phyloP scores from a whole-genome alignment of 495 filamentous ascomycete species.

The Bathelium albidoporum region DNA sequence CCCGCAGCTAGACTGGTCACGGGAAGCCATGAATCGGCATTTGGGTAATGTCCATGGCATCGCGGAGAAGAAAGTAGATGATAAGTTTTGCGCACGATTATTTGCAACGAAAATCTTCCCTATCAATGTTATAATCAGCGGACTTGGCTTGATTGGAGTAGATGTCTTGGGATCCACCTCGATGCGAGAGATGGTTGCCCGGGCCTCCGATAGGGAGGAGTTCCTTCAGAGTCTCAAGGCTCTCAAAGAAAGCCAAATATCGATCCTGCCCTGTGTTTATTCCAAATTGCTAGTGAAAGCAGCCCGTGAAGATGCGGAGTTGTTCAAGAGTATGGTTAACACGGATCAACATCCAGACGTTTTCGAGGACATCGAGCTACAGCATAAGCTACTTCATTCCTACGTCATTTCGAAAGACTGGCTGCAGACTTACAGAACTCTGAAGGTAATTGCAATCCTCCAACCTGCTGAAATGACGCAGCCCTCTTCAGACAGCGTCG shows the following conservation, averaged over 20 bases:
- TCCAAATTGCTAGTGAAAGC: slow-evolving; percentile 48
- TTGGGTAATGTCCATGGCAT: slow-evolving; percentile 38
- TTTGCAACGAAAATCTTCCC: slow-evolving; percentile 61
- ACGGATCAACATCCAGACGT: slow-evolving; percentile 69
- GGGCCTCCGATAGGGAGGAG: slow-evolving; percentile 44
- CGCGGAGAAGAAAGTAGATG: slow-evolving; percentile 43
- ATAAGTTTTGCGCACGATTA: slow-evolving; percentile 56
- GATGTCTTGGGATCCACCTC: slow-evolving; percentile 60
- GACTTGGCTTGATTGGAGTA: slow-evolving; percentile 54
- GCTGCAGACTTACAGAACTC: slow-evolving; percentile 43
- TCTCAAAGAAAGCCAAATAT: slow-evolving; percentile 49
- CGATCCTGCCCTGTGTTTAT: slow-evolving; percentile 48
- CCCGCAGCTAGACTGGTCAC: slow-evolving; percentile 7
- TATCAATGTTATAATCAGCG: slow-evolving; percentile 52
- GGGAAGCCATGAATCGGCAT: slow-evolving; percentile 29
- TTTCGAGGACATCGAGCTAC: slow-evolving; percentile 51
- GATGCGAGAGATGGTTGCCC: slow-evolving; percentile 56
- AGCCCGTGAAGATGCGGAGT: slow-evolving; percentile 40
- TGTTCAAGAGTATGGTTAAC: slow-evolving; percentile 49
- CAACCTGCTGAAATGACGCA: slow-evolving; percentile 6
- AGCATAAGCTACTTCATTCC: slow-evolving; percentile 44
- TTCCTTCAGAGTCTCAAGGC: slow-evolving; percentile 45
- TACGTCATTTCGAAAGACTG: slow-evolving; percentile 42
- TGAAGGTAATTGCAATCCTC: slow-evolving; percentile 37
- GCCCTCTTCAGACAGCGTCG: slow-evolving; percentile 7